phyloP scores from a whole-genome alignment of 2,329 filamentous ascomycete genomes.

The Trichoderma lentiforme region DNA sequence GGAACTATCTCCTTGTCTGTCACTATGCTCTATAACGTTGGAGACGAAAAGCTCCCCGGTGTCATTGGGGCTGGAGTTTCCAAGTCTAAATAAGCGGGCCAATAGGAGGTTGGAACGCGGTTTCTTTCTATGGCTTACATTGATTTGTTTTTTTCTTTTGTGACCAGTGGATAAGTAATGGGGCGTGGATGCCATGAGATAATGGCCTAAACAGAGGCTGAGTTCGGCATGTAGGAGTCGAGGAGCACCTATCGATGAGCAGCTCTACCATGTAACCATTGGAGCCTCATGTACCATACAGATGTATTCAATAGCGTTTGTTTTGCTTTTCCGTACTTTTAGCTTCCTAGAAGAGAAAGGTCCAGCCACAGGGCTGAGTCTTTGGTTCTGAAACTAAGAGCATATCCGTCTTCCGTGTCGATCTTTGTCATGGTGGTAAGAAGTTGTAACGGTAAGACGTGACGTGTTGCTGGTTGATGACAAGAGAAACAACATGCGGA shows the following conservation, averaged over 20 bases:
- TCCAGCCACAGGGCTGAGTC: background rate
- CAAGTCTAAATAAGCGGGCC: conserved; percentile 50
- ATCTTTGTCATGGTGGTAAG: background rate
- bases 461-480: background rate
- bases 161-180: conserved; percentile 22
- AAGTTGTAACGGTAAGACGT: background rate
- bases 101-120: background rate
- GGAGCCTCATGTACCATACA: conserved; percentile 12
- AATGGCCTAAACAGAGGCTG: background rate
- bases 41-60: conserved; percentile 82
- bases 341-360: background rate
- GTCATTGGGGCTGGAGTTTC: conserved; percentile 95
- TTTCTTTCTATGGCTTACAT: background rate
- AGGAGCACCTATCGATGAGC: conserved; percentile 1
- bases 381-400: background rate
- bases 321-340: background rate
- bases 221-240: background rate
- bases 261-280: conserved; percentile 1
- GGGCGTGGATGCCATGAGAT: background rate
- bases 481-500: background rate
- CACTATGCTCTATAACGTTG: conserved; percentile 76
- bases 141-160: background rate
- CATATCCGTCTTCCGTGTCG: background rate
- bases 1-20: conserved; percentile 68
- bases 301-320: conserved; percentile 12